Conservation (phyloP, 2,329 filamentous ascomycete species). For the Teratosphaeria destructans region DNA sequence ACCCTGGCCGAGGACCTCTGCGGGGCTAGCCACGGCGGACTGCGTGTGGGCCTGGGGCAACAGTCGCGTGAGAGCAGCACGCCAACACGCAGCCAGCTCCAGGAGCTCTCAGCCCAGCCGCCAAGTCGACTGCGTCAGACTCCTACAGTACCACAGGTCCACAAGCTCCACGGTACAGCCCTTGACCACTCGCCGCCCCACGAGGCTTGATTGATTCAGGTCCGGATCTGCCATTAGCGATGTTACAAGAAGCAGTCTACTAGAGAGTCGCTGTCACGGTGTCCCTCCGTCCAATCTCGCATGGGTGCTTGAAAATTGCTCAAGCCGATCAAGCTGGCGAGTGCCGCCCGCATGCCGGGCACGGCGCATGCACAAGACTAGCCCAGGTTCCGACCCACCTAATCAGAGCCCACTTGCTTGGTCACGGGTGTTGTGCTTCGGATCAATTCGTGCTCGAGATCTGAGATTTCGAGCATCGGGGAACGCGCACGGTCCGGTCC, state of each 20-base stretch:
- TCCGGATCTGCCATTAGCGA: slow-evolving; percentile 1
- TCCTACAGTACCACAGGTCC: not conserved
- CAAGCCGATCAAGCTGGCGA: slow-evolving; percentile 2
- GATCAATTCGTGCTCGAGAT: slow-evolving; percentile 3
- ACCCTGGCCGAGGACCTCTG: slow-evolving; percentile 19
- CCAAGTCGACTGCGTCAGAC: not conserved
- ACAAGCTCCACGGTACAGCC: not conserved
- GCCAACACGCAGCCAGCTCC: not conserved
- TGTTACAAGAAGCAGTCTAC: not conserved
- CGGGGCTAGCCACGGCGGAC: slow-evolving; percentile 19
- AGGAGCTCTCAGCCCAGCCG: not conserved
- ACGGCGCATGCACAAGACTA: slow-evolving; percentile 2
- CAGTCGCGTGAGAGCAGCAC: not conserved
- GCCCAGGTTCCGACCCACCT: not conserved
- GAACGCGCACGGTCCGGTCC: not conserved
- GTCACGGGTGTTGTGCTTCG: slow-evolving; percentile 3
- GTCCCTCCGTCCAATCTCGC: slow-evolving; percentile 6
- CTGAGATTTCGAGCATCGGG: slow-evolving; percentile 2
- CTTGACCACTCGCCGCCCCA: not conserved
- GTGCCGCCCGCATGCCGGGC: slow-evolving; percentile 3
- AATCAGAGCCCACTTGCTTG: slow-evolving; percentile 1
- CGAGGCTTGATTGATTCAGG: not conserved
- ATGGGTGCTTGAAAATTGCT: slow-evolving; percentile 2
- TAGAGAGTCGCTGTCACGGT: not conserved
- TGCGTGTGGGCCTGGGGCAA: slow-evolving; percentile 18